These are phyloP conservation scores for Senna tora DNA, from an alignment of 306 rosid species.

Conservation along the genomic window DNA sequence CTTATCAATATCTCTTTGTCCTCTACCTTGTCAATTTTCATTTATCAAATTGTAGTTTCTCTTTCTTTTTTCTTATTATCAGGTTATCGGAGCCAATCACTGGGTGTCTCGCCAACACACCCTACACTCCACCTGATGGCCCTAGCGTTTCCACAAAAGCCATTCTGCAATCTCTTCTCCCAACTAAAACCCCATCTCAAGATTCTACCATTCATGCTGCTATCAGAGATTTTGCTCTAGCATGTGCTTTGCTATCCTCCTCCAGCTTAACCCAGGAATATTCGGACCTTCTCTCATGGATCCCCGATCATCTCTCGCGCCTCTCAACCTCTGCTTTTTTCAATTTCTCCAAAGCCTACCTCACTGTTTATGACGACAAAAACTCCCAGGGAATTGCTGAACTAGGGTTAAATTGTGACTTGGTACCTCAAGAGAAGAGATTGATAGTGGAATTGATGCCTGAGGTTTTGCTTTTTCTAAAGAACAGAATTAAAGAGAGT, in stretches of 20 bases:
- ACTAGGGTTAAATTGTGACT: slow-evolving; percentile 49
- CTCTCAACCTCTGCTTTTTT: slow-evolving; percentile 54
- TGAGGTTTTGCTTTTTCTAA: slow-evolving; percentile 61
- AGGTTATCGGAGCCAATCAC: slow-evolving; percentile 63
- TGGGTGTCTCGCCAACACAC: slow-evolving; percentile 45
- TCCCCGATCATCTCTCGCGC: slow-evolving; percentile 55
- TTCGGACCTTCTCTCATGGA: slow-evolving; percentile 66
- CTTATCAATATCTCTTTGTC: slow-evolving; percentile 12
- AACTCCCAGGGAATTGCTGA: slow-evolving; percentile 45
- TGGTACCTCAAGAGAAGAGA: slow-evolving; percentile 54
- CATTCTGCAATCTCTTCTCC: slow-evolving; percentile 65
- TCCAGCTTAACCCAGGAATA: slow-evolving; percentile 49
- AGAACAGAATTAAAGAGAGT: slow-evolving; percentile 74
- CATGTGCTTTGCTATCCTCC: slow-evolving; percentile 69
- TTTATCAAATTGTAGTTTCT: neutral
- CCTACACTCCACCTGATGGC: slow-evolving; percentile 46
- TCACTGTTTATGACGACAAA: slow-evolving; percentile 30
- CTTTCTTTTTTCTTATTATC: slow-evolving; percentile 12
- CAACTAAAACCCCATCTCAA: slow-evolving; percentile 23
- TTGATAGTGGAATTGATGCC: slow-evolving; percentile 68
- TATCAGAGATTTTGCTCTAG: slow-evolving; percentile 67
- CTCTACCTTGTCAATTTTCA: neutral
- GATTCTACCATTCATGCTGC: slow-evolving; percentile 40
- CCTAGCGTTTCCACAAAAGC: slow-evolving; percentile 60
- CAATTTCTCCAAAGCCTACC: slow-evolving; percentile 54